These are phyloP conservation scores for Fraxinus cuspidata DNA, from an alignment of 257 asterid species.

Conservation along the genomic window DNA sequence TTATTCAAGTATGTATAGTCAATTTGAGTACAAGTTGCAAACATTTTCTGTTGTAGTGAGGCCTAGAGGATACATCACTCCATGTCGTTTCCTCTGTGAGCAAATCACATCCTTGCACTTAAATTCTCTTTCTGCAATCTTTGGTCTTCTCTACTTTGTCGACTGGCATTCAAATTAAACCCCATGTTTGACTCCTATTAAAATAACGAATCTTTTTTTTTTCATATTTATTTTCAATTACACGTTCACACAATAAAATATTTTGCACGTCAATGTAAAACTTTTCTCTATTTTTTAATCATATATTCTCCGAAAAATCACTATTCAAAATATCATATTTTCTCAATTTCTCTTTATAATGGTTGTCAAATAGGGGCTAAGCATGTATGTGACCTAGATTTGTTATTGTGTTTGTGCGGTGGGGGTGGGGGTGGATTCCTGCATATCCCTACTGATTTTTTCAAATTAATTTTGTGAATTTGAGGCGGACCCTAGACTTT, in stretches of 20 bases:
- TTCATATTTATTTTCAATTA: no score
- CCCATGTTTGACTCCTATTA: no score
- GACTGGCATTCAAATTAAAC: background rate
- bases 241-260: no score
- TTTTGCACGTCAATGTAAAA: no score
- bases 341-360: no score
- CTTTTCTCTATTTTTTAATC: no score
- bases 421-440: background rate
- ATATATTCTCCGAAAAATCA: no score
- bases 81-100: constrained; percentile 15
- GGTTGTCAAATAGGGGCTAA: background rate
- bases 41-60: background rate
- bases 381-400: background rate
- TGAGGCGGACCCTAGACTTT: no score
- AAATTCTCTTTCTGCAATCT: background rate
- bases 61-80: background rate
- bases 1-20: background rate
- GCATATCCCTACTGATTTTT: no score
- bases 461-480: no score
- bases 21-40: background rate
- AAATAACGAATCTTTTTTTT: no score
- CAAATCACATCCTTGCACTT: constrained; percentile 23
- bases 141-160: background rate
- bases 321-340: no score
- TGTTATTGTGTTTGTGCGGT: background rate